Base-by-base conservation (phyloP, 2,329 filamentous ascomycete species). In the Lachnellula subtilissima region DNA sequence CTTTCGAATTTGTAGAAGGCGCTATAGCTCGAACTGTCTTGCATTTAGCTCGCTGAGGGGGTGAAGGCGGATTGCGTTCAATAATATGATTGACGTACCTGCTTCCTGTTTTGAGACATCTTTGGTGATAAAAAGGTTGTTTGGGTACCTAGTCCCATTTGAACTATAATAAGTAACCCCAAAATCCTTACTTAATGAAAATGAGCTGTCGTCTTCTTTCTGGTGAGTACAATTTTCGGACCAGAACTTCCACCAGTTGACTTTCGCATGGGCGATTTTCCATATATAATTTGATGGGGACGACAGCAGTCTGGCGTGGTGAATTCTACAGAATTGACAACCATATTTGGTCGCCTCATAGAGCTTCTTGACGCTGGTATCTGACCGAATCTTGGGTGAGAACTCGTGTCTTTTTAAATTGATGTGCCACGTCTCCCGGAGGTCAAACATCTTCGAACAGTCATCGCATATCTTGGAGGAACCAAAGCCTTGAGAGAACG, bases 201-300 rank as follows among this genome's bases (percentile, higher is more conserved):
- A n/a, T 2, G 52, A 45, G 1, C 45, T n/a, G 36, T 50, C 23
- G 22, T 48, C 47, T 9, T 45, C 28, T 14, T 9, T 19, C 42
- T 22, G 22, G 17, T 23, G 15, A 40, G 35, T 11, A 17, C 23
- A 14, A 37, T 52, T 42, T 6, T 35, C 42, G 43, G 19, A 28
- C 54, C 54, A 56, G 25, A 43, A 56, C n/a, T 56, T 56, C 54
- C 54, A 56, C 54, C 54, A 56, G 7, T 47, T 50, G 17, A 56
- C 50, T 43, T 56, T 28, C 14, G 37, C 54, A 17, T 19, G 25
- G 4, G 22, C 35, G 7, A 56, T 49, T 43, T 53, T 37, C 42
- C 42, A 45, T 25, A 45, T 45, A 6, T 45, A 17, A n/a, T 46
- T 43, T 51, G 8, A 25, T n/a, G n/a, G 50, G 37, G 12, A 45